Evolutionary conservation across 306 rosid genomes (phyloP).

Genomic region (Pyrus pyrifolia): DNA sequence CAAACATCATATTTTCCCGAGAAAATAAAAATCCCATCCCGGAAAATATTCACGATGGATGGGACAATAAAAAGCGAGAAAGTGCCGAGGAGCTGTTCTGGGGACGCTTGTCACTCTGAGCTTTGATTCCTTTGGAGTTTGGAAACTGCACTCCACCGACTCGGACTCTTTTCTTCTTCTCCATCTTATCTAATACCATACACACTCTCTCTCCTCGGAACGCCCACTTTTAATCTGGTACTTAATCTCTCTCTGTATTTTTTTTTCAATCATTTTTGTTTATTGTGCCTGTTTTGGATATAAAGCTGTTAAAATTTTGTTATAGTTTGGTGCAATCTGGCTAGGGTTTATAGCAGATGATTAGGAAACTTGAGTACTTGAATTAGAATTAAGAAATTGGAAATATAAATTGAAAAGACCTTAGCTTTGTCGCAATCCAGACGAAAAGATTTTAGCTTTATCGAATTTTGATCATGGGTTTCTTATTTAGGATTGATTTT

Average conservation of each 20-base stretch:
- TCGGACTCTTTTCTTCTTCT: neutral
- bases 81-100: conserved; percentile 11
- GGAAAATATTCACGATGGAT: neutral
- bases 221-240: conserved; percentile 25
- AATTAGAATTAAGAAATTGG: conserved; percentile 3
- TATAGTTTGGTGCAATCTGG: conserved; percentile 19
- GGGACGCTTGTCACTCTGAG: conserved; percentile 15
- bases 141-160: conserved; percentile 36
- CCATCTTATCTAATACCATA: neutral
- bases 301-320: neutral
- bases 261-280: neutral
- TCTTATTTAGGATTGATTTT: conserved; percentile 16
- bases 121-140: conserved; percentile 8
- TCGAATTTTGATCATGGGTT: neutral
- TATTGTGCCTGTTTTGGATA: neutral
- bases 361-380: conserved; percentile 1
- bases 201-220: neutral
- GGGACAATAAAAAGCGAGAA: neutral
- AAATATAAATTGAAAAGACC: neutral
- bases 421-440: conserved; percentile 1
- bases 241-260: neutral
- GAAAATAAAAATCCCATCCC: conserved; percentile 13
- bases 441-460: conserved; percentile 1
- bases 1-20: conserved; percentile 26
- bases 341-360: conserved; percentile 33